Evolutionary conservation across 2,329 filamentous ascomycete genomes (phyloP).

Genomic region (Aphanoascus verrucosus): DNA sequence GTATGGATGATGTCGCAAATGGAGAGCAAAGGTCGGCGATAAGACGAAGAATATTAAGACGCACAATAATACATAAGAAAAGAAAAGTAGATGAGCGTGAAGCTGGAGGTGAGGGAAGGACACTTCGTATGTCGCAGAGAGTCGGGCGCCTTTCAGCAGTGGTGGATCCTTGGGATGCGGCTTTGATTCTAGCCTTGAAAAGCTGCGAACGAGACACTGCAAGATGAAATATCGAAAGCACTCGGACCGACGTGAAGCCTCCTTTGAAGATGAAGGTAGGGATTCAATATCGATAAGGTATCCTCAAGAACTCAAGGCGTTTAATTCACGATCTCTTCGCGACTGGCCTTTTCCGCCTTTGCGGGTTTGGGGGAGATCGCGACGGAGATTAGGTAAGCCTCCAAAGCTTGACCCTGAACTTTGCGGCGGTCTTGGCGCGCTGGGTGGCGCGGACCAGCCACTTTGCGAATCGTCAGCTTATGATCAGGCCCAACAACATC

Average conservation of each 20-base stretch:
- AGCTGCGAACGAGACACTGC: not conserved
- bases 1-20: not conserved
- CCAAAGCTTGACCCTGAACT: conserved; percentile 6
- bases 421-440: conserved; percentile 1
- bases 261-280: too few relatives aligned
- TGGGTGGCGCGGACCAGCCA: not conserved
- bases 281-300: not conserved
- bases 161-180: conserved; percentile 1
- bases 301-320: not conserved
- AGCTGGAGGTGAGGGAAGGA: not conserved
- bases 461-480: not conserved
- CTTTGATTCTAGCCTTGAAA: not conserved
- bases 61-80: not conserved
- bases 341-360: not conserved
- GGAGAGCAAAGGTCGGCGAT: not conserved
- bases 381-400: not conserved
- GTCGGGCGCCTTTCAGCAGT: not conserved
- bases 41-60: not conserved
- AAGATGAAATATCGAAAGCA: not conserved
- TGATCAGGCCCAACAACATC: too few relatives aligned
- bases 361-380: not conserved
- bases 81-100: not conserved
- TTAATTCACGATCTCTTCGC: not conserved
- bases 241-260: too few relatives aligned
- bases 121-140: not conserved